These are phyloP conservation scores for Stagonosporopsis tanaceti DNA, from an alignment of 2,329 filamentous ascomycete species.

Conservation along the genomic window DNA sequence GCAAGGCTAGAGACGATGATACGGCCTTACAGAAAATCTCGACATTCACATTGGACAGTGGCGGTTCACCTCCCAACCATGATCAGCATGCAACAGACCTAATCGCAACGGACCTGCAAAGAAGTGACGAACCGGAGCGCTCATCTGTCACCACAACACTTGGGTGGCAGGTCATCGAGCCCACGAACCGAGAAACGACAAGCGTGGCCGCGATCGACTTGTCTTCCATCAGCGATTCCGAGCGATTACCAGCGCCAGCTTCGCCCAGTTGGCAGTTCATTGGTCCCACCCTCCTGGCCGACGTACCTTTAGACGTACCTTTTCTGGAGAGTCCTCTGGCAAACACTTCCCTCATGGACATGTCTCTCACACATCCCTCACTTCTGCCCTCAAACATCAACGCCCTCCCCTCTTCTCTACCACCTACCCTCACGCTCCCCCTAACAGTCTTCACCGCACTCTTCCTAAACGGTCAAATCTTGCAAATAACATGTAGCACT, in stretches of 20 bases:
- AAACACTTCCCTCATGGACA: not conserved
- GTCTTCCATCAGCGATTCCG: not conserved
- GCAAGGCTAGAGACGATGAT: not conserved
- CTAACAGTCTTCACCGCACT: conserved; percentile 18
- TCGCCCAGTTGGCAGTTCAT: not conserved
- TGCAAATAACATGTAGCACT: not conserved
- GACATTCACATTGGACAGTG: conserved; percentile 19
- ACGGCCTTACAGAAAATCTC: too few species aligned
- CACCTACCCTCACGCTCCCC: not conserved
- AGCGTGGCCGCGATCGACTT: not conserved
- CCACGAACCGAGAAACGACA: not conserved
- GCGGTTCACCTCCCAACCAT: conserved; percentile 27
- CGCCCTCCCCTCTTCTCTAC: not conserved
- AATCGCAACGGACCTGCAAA: not conserved
- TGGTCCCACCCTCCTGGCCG: not conserved
- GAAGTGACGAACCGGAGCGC: not conserved
- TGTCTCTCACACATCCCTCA: not conserved
- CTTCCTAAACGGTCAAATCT: conserved; percentile 5
- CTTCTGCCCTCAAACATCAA: conserved; percentile 5
- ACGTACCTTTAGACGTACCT: not conserved
- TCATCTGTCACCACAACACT: not conserved
- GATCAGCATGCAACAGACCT: conserved; percentile 25
- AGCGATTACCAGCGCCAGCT: not conserved
- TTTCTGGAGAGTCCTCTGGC: too few species aligned
- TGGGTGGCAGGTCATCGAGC: not conserved